Base-by-base conservation (phyloP, 331 rosid species). In the Quercus tomentella region DNA sequence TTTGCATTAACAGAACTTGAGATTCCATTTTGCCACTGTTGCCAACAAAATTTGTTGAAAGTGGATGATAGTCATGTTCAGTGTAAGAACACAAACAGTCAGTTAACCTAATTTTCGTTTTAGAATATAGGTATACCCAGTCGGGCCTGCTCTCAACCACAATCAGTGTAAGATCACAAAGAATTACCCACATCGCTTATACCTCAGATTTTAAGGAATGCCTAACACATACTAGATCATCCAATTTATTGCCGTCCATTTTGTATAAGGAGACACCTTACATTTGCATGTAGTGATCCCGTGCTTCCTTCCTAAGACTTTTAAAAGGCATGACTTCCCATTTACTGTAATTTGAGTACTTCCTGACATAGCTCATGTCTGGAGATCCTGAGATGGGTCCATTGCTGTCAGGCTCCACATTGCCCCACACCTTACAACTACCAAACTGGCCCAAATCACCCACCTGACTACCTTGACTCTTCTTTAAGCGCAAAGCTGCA, bases 201-300 rank as follows among this genome's bases (percentile, higher is more conserved):
- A 37, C 85, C 70, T 80, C 87, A 37, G 93, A 85, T 80, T 82
- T 78, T 51, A 68, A 89, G 74, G 96, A 82, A 86, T 93, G 97
- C 84, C 86, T 91, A 61, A 93, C 99, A 70, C 99, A 95, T 9
- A 95, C 99, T 25, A 95, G 91, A 83, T 95, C 99, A 76, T 93
- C 98, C 92, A 95, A 82, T 86, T 83, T 95, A 74, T 94, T 94
- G 66, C 98, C 97, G 67, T 94, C 94, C 98, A 95, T 91, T 88
- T 95, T 95, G 88, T 93, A 95, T 3, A 88, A 84, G 41, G 99
- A 89, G 51, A 90, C 96, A 77, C 93, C 91, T 86, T 91, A 88
- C 98, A 91, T 95, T 85, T 93, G 94, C 45, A 30, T 78, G 73
- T 86, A 91, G 76, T 91, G 91, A 82, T 88, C 85, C 49, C 66